Base-by-base conservation (phyloP, 805 yeast genomes). In the Lipomyces yamanashiensis region DNA sequence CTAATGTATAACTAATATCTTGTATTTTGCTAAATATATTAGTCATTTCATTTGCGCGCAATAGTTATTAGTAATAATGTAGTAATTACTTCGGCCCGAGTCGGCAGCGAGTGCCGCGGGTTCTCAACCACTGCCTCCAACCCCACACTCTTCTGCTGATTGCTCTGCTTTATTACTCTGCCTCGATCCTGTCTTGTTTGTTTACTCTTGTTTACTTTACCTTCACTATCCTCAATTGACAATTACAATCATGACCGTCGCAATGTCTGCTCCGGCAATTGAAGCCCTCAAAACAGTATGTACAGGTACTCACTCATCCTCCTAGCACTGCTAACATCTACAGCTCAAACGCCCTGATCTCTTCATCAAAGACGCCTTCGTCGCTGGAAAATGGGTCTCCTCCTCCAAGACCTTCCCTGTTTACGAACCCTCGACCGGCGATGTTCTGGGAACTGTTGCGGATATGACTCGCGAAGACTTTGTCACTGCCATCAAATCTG, bases 361-460 rank as follows among this genome's bases (percentile, higher is more conserved):
- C 19, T 61, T 61, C 48, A 56, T 45, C 37, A 47, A 45, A 6
- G 60, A 48, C 21, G 64, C 59, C 10, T 61, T 61, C 34, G 40
- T 61, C 48, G 61, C 56, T 36, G 67, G 67, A 13, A 48, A 54
- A 45, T 63, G 67, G 67, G 61, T 59, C 40, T 34, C 59, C n/a
- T 19, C 57, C 15, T 36, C 7, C 4, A 54, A 49, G 37, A 56
- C 59, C 6, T 64, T 64, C 48, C 61, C 59, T n/a, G 67, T 92
- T n/a, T 76, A 76, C n/a, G 91, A 93, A 74, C 98, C 98, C 4
- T 95, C 96, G 0, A 80, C 82, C 34, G 81, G 79, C 28, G 81
- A 81, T 21, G 76, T 79, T 13, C 70, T 86, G 23, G 82, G 85
- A 6, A 76, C 79, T 2, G 88, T 89, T 2, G 83, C 88, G 10